Percentiles rank a stretch among this genome's conserved stretches.
Evolutionary conservation across 306 rosid genomes (phyloP).

Genomic region (Abrus precatorius): DNA sequence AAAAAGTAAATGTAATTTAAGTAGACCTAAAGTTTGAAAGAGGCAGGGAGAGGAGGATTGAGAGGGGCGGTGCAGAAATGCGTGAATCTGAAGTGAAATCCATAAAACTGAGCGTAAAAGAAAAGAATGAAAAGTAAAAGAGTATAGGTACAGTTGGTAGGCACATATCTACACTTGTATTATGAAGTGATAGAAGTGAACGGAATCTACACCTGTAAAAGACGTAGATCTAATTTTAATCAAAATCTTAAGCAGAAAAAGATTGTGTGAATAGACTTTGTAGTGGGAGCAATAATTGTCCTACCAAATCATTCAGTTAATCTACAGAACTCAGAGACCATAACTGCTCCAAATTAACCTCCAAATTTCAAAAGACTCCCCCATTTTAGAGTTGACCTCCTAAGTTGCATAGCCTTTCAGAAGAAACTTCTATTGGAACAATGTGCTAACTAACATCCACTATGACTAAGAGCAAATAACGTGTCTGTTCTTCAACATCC

Average conservation of each 20-base stretch:
- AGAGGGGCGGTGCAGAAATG: neutral
- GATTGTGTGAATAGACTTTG: conserved; percentile 52
- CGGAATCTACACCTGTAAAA: conserved; percentile 46
- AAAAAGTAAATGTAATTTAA: too few species aligned
- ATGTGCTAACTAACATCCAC: conserved; percentile 14
- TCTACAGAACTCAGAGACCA: neutral
- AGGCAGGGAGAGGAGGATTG: too few species aligned
- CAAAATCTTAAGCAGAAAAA: conserved; percentile 10
- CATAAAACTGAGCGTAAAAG: neutral
- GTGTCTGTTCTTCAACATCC: conserved; percentile 47
- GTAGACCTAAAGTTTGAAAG: too few species aligned
- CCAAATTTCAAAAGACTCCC: neutral
- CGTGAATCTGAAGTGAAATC: neutral
- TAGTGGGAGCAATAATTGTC: conserved; percentile 38
- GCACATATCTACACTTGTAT: neutral
- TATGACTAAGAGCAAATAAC: conserved; percentile 22
- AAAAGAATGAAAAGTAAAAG: neutral
- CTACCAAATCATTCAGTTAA: conserved; percentile 47
- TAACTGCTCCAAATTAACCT: neutral
- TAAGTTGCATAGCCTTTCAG: neutral
- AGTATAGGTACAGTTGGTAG: neutral
- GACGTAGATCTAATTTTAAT: neutral
- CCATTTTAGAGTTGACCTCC: neutral
- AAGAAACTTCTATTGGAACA: conserved; percentile 47
- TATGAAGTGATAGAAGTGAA: conserved; percentile 42